Evolutionary conservation across 164 flowering plant species (phyloP).

Genomic region (Brasenia schreberi): DNA sequence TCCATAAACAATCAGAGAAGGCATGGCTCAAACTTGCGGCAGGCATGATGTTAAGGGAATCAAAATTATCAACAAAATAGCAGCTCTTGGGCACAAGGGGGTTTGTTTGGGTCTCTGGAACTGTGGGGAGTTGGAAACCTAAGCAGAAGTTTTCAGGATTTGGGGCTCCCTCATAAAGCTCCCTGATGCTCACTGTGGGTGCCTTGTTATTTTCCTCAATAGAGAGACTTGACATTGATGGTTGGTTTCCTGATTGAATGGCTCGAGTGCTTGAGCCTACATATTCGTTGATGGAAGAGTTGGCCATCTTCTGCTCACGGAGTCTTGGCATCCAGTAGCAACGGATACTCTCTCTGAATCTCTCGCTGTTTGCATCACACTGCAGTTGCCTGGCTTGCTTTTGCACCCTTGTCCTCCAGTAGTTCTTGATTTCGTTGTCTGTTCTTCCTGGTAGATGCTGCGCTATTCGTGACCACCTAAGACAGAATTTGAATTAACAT

Average conservation of each 20-base stretch:
- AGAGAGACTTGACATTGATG: neutral
- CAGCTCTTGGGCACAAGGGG: neutral
- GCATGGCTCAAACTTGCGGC: conserved; percentile 6
- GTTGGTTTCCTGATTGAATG: neutral
- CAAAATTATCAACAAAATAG: conserved; percentile 1
- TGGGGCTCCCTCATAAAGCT: neutral
- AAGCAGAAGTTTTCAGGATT: neutral
- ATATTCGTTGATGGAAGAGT: conserved; percentile 1
- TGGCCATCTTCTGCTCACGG: neutral
- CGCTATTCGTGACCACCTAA: conserved; percentile 22
- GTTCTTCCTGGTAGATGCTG: conserved; percentile 23
- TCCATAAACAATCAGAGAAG: conserved; percentile 13
- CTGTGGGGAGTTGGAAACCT: neutral
- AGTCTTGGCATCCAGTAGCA: conserved; percentile 53
- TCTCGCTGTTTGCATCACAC: conserved; percentile 62
- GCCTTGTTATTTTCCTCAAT: neutral
- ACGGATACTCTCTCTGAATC: conserved; percentile 56
- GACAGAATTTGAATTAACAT: neutral
- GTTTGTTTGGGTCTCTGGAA: neutral
- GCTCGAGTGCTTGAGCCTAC: conserved; percentile 6
- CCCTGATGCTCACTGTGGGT: neutral
- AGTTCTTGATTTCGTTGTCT: conserved; percentile 24
- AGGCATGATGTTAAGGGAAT: conserved; percentile 14
- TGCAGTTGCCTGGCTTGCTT: conserved; percentile 68
- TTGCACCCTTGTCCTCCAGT: conserved; percentile 57